phyloP scores from a whole-genome alignment of 1,139 yeast species.

The Arxiozyma slooffiae region DNA sequence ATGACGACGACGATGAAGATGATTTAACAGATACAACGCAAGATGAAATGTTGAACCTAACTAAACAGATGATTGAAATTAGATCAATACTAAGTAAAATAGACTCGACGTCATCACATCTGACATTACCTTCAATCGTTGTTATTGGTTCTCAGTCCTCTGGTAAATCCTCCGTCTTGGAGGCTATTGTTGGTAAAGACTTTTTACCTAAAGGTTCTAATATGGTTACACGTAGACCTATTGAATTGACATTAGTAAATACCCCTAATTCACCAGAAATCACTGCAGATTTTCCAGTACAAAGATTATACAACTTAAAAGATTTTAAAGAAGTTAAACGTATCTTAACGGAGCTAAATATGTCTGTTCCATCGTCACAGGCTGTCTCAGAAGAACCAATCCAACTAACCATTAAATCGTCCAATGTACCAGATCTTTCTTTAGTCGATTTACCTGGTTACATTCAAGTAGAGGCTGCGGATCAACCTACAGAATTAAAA shows the following conservation, averaged over 20 bases:
- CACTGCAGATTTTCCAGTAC: slow-evolving; percentile 87
- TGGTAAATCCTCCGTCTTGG: slow-evolving; percentile 90
- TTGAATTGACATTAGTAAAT: slow-evolving; percentile 82
- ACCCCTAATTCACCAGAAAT: slow-evolving; percentile 72
- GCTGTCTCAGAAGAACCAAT: slow-evolving; percentile 89
- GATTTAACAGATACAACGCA: slow-evolving; percentile 46
- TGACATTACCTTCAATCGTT: slow-evolving; percentile 86
- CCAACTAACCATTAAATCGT: slow-evolving; percentile 81
- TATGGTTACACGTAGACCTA: slow-evolving; percentile 94
- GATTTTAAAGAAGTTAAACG: slow-evolving; percentile 85
- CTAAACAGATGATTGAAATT: slow-evolving; percentile 94
- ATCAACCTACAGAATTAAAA: slow-evolving; percentile 81
- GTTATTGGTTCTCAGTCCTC: slow-evolving; percentile 96
- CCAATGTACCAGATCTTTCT: slow-evolving; percentile 86
- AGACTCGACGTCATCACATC: slow-evolving; percentile 60
- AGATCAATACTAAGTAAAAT: slow-evolving; percentile 67
- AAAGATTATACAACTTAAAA: slow-evolving; percentile 69
- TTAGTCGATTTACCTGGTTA: slow-evolving; percentile 95
- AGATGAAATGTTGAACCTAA: slow-evolving; percentile 72
- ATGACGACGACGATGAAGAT: slow-evolving; percentile 35
- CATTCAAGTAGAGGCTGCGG: slow-evolving; percentile 92
- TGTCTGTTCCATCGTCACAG: slow-evolving; percentile 81
- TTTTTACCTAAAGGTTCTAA: slow-evolving; percentile 89
- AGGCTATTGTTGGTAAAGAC: slow-evolving; percentile 89
- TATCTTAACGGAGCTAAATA: slow-evolving; percentile 72